These are phyloP conservation scores for Vaccinium vitisidaea DNA, from an alignment of 148 eudicot genomes.

Conservation along the genomic window DNA sequence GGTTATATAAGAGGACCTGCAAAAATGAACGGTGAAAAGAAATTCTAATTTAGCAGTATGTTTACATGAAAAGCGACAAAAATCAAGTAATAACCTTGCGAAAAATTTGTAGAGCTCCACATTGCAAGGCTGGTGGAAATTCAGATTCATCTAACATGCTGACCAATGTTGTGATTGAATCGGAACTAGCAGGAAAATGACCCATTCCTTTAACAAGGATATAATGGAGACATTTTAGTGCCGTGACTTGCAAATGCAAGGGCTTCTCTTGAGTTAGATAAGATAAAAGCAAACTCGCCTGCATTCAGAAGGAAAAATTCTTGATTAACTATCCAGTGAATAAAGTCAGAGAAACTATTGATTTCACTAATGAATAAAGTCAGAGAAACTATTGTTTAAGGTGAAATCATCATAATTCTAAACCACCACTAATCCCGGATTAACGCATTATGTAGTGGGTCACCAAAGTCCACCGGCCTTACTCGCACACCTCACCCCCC, in stretches of 20 bases:
- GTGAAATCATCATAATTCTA: neutral
- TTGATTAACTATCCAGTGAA: conserved; percentile 4
- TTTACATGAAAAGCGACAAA: neutral
- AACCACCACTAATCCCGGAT: neutral
- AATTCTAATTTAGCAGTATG: neutral
- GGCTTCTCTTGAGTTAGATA: conserved; percentile 45
- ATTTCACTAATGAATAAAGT: no score
- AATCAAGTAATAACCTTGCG: conserved; percentile 44
- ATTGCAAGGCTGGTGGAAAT: conserved; percentile 45
- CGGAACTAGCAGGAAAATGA: conserved; percentile 35
- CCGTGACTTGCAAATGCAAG: conserved; percentile 45
- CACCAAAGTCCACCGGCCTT: neutral
- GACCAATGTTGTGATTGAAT: conserved; percentile 37
- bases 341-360: neutral
- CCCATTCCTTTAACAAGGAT: conserved; percentile 40
- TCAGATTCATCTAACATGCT: conserved; percentile 41
- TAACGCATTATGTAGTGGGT: neutral
- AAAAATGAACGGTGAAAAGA: conserved; percentile 21
- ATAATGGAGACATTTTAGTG: conserved; percentile 54
- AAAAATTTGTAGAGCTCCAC: conserved; percentile 53
- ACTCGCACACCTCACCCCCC: neutral
- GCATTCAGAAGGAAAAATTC: conserved; percentile 22
- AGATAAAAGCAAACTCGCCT: conserved; percentile 58
- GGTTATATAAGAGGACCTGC: conserved; percentile 52
- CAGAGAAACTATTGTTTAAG: neutral